phyloP scores from a whole-genome alignment of 2,329 filamentous ascomycete species.

The Beauveria sp. region DNA sequence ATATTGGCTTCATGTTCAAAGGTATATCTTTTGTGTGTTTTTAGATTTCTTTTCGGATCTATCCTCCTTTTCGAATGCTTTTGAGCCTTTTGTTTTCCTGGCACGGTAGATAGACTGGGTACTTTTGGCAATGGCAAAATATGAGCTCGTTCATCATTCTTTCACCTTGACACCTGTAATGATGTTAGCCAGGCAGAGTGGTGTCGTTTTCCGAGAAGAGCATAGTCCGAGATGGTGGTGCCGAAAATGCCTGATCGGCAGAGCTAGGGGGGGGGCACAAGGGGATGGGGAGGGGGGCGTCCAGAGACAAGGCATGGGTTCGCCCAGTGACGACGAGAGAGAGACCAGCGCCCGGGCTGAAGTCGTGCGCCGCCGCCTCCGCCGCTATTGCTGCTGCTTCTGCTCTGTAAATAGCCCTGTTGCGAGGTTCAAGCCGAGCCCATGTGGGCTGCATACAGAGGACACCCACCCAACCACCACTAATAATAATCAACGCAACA shows the following conservation, averaged over 20 bases:
- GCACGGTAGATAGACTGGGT: neutral
- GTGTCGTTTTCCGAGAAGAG: neutral
- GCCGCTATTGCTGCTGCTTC: no score
- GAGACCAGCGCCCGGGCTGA: neutral
- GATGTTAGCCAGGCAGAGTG: neutral
- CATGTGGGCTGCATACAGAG: no score
- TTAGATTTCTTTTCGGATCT: neutral
- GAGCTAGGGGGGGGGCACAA: neutral
- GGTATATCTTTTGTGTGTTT: neutral
- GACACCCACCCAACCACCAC: no score
- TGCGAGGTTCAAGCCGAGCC: neutral
- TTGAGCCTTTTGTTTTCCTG: neutral
- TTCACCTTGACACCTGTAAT: neutral
- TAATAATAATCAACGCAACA: no score
- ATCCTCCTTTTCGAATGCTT: neutral
- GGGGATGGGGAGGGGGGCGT: neutral
- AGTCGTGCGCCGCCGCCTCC: no score
- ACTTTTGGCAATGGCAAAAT: neutral
- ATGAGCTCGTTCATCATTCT: neutral
- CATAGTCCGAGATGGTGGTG: constrained; percentile 2
- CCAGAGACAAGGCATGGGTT: neutral
- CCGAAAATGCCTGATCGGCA: constrained; percentile 9
- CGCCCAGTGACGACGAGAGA: neutral
- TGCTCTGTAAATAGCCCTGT: neutral
- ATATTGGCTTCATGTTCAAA: neutral